Base-by-base conservation (phyloP, 495 filamentous ascomycete species). In the Venustampulla echinocandica region DNA sequence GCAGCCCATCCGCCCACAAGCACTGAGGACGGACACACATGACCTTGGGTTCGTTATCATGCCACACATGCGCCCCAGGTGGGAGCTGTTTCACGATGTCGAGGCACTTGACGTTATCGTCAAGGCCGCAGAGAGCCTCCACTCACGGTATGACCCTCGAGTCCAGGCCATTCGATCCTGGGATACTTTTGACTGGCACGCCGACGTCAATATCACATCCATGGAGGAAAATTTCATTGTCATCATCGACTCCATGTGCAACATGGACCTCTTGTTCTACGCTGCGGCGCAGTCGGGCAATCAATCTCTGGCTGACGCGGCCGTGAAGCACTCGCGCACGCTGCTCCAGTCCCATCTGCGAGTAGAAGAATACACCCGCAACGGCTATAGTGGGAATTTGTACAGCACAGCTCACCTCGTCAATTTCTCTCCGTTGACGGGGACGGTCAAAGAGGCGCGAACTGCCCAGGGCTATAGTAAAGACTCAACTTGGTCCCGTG, bases 41-140 rank as follows among this genome's bases (percentile, higher is more conserved):
- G 66, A 68, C 24, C 35, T 69, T 17, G 61, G 66, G 1, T 67
- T 69, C 56, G 67, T 69, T 61, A 62, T 69, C 38, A 41, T 46
- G 0, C 61, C 61, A 4, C 61, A 60, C 51, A 59, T 61, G 1
- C 59, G 55, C 34, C 57, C 61, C 34, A 60, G 61, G 43, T 50
- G 47, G 47, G 50, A 53, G 5, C 39, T 68, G 3, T 50, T 60
- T 0, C 53, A 55, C 0, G 57, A 68, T 20, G n/a, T 43, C 21
- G 41, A 57, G 1, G 62, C 61, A 0, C 58, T 54, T 19, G 54
- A 55, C 24, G 57, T 41, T 0, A 45, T 67, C 0, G 18, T 63
- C 5, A 57, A 60, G 24, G 65, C 65, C 0, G 66, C 62, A 0
- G 44, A 59, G 13, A 50, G 52, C 1, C 52, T 69, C 1, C 59